Evolutionary conservation across 805 yeast species (phyloP).

Genomic region (Teunomyces pallodes): DNA sequence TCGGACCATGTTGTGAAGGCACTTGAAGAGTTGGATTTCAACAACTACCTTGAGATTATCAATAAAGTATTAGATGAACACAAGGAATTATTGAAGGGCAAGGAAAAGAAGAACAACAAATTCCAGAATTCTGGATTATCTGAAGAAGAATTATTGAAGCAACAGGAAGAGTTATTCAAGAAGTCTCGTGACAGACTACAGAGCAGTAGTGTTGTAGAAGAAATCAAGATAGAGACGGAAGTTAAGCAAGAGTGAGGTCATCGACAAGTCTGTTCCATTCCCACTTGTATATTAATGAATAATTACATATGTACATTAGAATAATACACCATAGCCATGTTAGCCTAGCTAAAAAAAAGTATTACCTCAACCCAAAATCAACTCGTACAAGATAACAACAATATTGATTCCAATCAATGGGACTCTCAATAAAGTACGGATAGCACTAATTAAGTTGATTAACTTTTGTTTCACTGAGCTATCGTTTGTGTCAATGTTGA

Average conservation of each 20-base stretch:
- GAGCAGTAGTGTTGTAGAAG: conserved; percentile 17
- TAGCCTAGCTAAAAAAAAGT: not conserved
- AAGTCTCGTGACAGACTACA: conserved; percentile 67
- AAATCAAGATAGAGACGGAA: conserved; percentile 12
- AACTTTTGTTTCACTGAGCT: conserved; percentile 54
- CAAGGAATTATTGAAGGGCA: conserved; percentile 81
- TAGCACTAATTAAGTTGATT: conserved; percentile 66
- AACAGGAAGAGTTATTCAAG: conserved; percentile 90
- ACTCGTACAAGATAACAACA: conserved; percentile 65
- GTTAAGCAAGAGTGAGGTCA: not conserved
- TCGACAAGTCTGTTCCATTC: not conserved
- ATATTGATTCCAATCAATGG: conserved; percentile 70
- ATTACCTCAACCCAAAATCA: conserved; percentile 53
- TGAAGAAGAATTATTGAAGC: conserved; percentile 87
- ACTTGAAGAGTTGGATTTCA: conserved; percentile 80
- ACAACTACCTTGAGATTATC: conserved; percentile 77
- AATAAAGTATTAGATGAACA: conserved; percentile 80
- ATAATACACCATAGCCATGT: conserved; percentile 1
- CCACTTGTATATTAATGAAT: conserved; percentile 2
- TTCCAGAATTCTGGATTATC: conserved; percentile 88
- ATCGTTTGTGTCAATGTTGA: conserved; percentile 43
- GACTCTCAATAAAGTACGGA: conserved; percentile 70
- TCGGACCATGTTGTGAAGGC: conserved; percentile 95
- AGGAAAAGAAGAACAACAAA: conserved; percentile 88
- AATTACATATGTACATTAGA: conserved; percentile 6